These are phyloP conservation scores for Plantago lanceolata DNA, from an alignment of 305 asterid species.

Conservation along the genomic window DNA sequence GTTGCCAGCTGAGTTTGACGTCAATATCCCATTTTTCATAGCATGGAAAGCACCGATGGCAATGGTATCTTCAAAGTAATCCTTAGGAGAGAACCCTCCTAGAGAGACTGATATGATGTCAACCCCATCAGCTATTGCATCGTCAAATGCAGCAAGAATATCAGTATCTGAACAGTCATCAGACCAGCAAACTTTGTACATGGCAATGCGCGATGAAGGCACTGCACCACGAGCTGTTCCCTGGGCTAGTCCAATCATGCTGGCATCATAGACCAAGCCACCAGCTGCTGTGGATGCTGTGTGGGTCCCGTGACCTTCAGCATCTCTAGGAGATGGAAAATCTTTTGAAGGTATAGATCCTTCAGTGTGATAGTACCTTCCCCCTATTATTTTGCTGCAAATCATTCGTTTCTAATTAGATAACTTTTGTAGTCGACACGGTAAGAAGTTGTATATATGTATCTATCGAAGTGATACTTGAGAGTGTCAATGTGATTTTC, in stretches of 20 bases:
- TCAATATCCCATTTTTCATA: slow-evolving; percentile 59
- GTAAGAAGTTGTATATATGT: too few relatives aligned
- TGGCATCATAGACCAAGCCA: slow-evolving; percentile 38
- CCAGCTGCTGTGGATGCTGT: slow-evolving; percentile 75
- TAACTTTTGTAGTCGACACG: too few relatives aligned
- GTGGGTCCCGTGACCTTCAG: slow-evolving; percentile 73
- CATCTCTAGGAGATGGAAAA: slow-evolving; percentile 54
- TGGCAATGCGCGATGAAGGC: slow-evolving; percentile 62
- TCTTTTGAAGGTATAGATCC: slow-evolving; percentile 28
- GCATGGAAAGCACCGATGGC: slow-evolving; percentile 75
- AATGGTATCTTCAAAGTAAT: slow-evolving; percentile 55
- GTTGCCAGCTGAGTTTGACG: slow-evolving; percentile 65
- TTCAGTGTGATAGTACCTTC: slow-evolving; percentile 44
- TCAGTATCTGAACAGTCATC: slow-evolving; percentile 55
- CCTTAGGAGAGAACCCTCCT: slow-evolving; percentile 41
- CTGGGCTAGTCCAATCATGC: slow-evolving; percentile 36
- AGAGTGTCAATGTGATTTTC: not conserved
- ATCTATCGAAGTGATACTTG: too few relatives aligned
- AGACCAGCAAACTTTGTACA: slow-evolving; percentile 64
- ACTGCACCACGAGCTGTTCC: slow-evolving; percentile 75
- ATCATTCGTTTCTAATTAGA: not conserved
- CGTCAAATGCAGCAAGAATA: slow-evolving; percentile 74
- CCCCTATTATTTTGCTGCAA: slow-evolving; percentile 72
- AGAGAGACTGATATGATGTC: slow-evolving; percentile 62
- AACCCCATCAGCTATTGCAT: slow-evolving; percentile 74